Conservation (phyloP, 2,329 filamentous ascomycete genomes). For the Neophaeococcomyces aloes region DNA sequence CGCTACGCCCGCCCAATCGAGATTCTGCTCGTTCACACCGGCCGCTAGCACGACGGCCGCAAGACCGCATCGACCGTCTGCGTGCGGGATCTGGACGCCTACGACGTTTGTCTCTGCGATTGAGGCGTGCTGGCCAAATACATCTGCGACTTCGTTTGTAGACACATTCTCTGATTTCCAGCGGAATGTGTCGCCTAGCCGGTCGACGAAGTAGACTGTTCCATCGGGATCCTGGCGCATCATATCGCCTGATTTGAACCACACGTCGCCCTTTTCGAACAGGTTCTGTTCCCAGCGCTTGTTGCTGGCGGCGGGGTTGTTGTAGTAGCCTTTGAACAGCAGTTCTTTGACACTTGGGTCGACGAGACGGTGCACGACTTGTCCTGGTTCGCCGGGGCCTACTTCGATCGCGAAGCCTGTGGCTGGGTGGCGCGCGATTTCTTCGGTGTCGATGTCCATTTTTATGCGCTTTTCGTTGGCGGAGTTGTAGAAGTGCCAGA, state of each 20-base stretch:
- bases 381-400: constrained; percentile 57
- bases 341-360: constrained; percentile 34
- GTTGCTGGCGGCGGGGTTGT: constrained; percentile 58
- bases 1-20: constrained; percentile 52
- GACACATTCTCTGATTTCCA: constrained; percentile 72
- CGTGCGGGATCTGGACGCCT: constrained; percentile 65
- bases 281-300: constrained; percentile 66
- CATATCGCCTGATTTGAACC: constrained; percentile 74
- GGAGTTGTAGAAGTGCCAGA: constrained; percentile 44
- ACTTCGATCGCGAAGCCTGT: constrained; percentile 57
- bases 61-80: constrained; percentile 76
- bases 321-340: constrained; percentile 73
- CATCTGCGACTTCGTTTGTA: constrained; percentile 67
- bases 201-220: constrained; percentile 66
- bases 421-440: constrained; percentile 50
- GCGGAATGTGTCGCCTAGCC: constrained; percentile 45
- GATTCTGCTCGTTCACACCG: constrained; percentile 33
- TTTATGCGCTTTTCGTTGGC: constrained; percentile 55
- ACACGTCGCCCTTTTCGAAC: constrained; percentile 66
- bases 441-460: constrained; percentile 57
- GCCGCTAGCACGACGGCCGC: constrained; percentile 47
- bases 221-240: constrained; percentile 62
- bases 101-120: constrained; percentile 78
- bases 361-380: constrained; percentile 59
- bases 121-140: constrained; percentile 54